Evolutionary conservation across 2,329 filamentous ascomycete genomes (phyloP).

Genomic region (Fusarium neocosmosporiellum): DNA sequence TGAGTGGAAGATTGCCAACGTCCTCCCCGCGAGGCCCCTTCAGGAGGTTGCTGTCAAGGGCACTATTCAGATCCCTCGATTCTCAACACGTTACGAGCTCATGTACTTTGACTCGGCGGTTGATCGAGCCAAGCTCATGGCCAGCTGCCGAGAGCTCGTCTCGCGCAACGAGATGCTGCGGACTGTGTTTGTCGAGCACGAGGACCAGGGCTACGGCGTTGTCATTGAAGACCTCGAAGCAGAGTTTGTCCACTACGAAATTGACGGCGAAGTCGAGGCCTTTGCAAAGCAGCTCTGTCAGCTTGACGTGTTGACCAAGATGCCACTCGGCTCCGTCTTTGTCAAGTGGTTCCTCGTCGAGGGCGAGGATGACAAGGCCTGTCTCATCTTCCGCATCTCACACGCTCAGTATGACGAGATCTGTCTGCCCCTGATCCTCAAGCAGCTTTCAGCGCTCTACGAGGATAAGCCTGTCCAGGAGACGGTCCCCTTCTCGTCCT

Average conservation of each 20-base stretch:
- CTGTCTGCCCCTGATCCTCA: slow-evolving; percentile 70
- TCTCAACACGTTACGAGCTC: slow-evolving; percentile 72
- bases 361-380: slow-evolving; percentile 46
- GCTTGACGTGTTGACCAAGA: slow-evolving; percentile 65
- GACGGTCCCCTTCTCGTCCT: slow-evolving; percentile 58
- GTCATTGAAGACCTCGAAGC: slow-evolving; percentile 54
- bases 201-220: slow-evolving; percentile 64
- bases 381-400: slow-evolving; percentile 70
- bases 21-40: not conserved
- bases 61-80: slow-evolving; percentile 61
- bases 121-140: slow-evolving; percentile 59
- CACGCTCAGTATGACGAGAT: slow-evolving; percentile 79
- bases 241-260: not conserved
- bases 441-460: slow-evolving; percentile 66
- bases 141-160: slow-evolving; percentile 66
- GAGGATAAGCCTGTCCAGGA: slow-evolving; percentile 41
- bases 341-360: slow-evolving; percentile 68
- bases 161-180: slow-evolving; percentile 72
- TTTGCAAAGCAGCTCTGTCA: slow-evolving; percentile 66
- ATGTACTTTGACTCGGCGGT: slow-evolving; percentile 68
- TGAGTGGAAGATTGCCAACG: not conserved
- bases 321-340: slow-evolving; percentile 69
- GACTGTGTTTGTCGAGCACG: slow-evolving; percentile 70
- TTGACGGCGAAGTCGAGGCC: slow-evolving; percentile 59
- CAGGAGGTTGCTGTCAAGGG: not conserved